These are phyloP conservation scores for Amphicarpaea edgeworthii DNA, from an alignment of 306 rosid species.

Conservation along the genomic window DNA sequence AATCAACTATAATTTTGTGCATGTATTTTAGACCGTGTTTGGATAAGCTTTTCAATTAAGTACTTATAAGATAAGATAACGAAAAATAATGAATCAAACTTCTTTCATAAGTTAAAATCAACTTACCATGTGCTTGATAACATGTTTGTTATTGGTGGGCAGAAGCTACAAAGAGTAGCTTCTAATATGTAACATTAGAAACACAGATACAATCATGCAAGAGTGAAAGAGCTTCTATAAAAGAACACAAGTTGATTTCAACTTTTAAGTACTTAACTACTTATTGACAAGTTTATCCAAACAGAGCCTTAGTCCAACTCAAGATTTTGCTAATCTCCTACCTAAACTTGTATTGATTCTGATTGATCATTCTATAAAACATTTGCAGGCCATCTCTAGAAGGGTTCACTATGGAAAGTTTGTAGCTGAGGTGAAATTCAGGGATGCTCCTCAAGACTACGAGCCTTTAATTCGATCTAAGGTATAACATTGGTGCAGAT, in stretches of 20 bases:
- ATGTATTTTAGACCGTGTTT: not conserved
- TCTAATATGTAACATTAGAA: not conserved
- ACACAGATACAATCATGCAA: not conserved
- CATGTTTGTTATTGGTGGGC: not conserved
- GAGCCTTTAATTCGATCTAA: slow-evolving; percentile 77
- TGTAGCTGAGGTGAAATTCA: slow-evolving; percentile 95
- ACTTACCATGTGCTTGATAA: not conserved
- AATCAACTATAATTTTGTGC: not conserved
- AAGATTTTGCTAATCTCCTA: not conserved
- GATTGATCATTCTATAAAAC: not conserved
- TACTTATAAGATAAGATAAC: not conserved
- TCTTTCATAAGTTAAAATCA: not conserved
- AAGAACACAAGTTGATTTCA: not conserved
- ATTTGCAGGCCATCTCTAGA: slow-evolving; percentile 81
- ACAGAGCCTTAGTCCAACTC: not conserved
- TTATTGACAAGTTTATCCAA: not conserved
- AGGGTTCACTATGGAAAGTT: slow-evolving; percentile 92
- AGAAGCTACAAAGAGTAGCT: not conserved
- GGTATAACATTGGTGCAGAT: slow-evolving; percentile 54
- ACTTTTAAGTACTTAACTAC: not conserved
- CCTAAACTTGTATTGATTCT: slow-evolving; percentile 15
- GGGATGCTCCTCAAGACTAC: slow-evolving; percentile 74
- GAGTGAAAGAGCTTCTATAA: not conserved
- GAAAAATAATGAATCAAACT: not conserved
- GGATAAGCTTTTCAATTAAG: not conserved